Base-by-base conservation (phyloP, 2,329 filamentous ascomycete genomes). In the Hymenoscyphus fructigenus region DNA sequence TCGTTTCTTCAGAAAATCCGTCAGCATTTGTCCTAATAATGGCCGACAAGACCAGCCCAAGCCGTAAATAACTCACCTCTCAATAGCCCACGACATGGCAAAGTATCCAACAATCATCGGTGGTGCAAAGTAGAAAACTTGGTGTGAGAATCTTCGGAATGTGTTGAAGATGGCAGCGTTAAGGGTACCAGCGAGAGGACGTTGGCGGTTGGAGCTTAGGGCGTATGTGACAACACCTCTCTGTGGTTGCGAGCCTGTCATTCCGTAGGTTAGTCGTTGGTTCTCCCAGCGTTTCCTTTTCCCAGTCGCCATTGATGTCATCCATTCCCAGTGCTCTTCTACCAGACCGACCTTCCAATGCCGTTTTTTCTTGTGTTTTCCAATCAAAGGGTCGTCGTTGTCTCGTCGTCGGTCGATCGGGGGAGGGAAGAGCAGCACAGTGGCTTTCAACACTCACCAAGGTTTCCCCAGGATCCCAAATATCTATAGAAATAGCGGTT, bases 141-240 rank as follows among this genome's bases (percentile, higher is more conserved):
- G 95, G 73, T 85, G 80, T 78, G 88, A 89, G 81, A 90, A 91
- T 75, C 95, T 88, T 79, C 95, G 89, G 86, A 91, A 96, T 74
- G 88, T 89, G 87, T 99, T 99, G 89, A 98, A 98, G 83, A 98
- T 81, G 76, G 93, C 94, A 72, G 89, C 91, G 79, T 94, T 82
- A 70, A 85, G 79, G 66, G 89, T 83, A 74, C 91, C 92, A 69
- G 92, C 92, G 72, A 96, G 85, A 69, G 93, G 91, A 76, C 91
- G 89, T 83, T 97, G 94, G 78, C 91, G 90, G 86, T 99, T 98
- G 72, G 90, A 81, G 73, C 91, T 89, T 72, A 99, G 77, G 71
- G 89, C 85, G 82, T 96, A 98, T 75, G 83, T 82, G 64, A 83
- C 80, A 73, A 89, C 85, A 66, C 87, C 87, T 78, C 83, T 87